Base-by-base conservation (phyloP, 2,329 filamentous ascomycete species). In the Exophiala dermatitidis region DNA sequence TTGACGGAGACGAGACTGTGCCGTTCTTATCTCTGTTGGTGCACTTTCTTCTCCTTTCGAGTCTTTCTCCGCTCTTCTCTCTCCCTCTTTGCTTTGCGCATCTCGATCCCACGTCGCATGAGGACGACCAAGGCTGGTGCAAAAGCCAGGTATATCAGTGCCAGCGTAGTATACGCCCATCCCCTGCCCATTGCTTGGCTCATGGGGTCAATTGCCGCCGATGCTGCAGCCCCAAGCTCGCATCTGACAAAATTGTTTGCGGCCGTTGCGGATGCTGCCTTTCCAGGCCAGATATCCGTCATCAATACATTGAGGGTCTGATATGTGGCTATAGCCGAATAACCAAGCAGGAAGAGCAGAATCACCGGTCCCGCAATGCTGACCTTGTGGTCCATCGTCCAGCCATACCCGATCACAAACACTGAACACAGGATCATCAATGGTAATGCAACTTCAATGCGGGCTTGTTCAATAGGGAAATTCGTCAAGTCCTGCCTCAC, bases 381-480 rank as follows among this genome's bases (percentile, higher is more conserved):
- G 1, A 68, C 57, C 0, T 59, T 49, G 26, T 56, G 64, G 28
- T 73, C 53, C 33, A 75, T 57, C 34, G 68, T 65, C 71, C 72
- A 75, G 4, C 70, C 72, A 53, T 73, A 75, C 1, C 65, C 65
- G 26, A 73, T 63, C 12, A 72, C 58, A 1, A 63, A 59, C 4
- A 66, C 46, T 32, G 63, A 63, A 9, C 62, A 65, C 12, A 67
- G 41, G 19, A 66, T 45, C 5, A 73, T 62, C 38, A 72, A 70
- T 69, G 3, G 73, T 68, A 44, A 73, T 71, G 3, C 51, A 36
- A 73, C 65, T 52, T 74, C 64, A 10, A 75, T 56, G 4, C 73
- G 65, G 2, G 70, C 72, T 10, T 64, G 66, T 52, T 76, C 74
- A 52, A 76, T 71, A 1, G 72, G 71, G 34, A 74, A 74, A 2